Conservation (phyloP, 176 grass and related monocot genomes). For the Guadua angustifolia region DNA sequence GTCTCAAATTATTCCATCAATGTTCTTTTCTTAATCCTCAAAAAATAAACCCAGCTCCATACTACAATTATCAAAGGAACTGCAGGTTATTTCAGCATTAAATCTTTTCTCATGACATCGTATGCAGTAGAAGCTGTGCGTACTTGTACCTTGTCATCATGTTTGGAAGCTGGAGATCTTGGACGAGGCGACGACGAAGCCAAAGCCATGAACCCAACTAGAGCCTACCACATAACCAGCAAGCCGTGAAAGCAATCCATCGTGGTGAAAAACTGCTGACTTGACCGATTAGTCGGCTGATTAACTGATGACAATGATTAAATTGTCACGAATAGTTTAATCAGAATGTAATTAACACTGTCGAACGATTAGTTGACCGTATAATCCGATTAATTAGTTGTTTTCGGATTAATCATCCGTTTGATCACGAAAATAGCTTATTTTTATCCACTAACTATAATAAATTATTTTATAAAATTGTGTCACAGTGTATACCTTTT, state of each 20-base stretch:
- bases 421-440: no score
- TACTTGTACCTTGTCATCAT: not conserved
- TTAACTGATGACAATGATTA: no score
- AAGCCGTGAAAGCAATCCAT: not conserved
- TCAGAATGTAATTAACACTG: no score
- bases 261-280: no score
- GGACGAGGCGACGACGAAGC: not conserved
- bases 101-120: not conserved
- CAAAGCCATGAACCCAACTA: not conserved
- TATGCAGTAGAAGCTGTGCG: not conserved
- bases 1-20: not conserved
- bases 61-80: not conserved
- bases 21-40: not conserved
- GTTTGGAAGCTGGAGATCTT: not conserved
- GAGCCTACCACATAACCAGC: not conserved
- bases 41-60: not conserved
- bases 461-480: no score
- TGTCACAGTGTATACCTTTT: no score
- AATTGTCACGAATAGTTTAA: no score
- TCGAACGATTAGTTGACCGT: no score
- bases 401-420: no score
- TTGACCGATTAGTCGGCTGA: no score
- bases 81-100: not conserved
- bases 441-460: no score
- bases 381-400: no score